Evolutionary conservation across 306 rosid genomes (phyloP).

Genomic region (Rubus parviflorus): DNA sequence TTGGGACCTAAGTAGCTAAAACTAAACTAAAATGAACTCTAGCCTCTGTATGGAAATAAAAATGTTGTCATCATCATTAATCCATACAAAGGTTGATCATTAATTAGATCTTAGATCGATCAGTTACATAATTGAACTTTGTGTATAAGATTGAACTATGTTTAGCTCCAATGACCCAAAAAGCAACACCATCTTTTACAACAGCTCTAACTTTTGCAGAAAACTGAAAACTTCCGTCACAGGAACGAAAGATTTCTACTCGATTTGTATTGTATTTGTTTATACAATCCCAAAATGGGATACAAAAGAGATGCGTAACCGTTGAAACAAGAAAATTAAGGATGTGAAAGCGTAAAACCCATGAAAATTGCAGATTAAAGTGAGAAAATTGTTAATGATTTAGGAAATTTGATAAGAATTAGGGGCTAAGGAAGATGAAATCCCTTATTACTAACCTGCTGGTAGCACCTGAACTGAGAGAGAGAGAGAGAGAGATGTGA

Average conservation of each 20-base stretch:
- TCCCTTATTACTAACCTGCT: too few species aligned
- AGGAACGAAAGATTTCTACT: too few species aligned
- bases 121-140: not conserved
- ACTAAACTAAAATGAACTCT: not conserved
- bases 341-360: not conserved
- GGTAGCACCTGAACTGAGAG: too few species aligned
- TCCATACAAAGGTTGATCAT: not conserved
- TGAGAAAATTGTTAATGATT: too few species aligned
- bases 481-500: too few species aligned
- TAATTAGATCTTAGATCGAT: not conserved
- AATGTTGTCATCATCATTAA: not conserved
- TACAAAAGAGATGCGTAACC: not conserved
- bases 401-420: too few species aligned
- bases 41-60: not conserved
- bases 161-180: not conserved
- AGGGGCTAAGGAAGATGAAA: too few species aligned
- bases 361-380: too few species aligned
- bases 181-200: not conserved
- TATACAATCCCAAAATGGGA: too few species aligned
- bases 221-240: not conserved
- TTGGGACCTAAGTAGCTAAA: not conserved
- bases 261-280: too few species aligned
- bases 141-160: not conserved
- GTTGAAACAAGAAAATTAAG: not conserved
- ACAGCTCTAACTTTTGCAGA: not conserved